Conservation (phyloP, 768 basidiomycete genomes). For the Hortiboletus flavorubellus region DNA sequence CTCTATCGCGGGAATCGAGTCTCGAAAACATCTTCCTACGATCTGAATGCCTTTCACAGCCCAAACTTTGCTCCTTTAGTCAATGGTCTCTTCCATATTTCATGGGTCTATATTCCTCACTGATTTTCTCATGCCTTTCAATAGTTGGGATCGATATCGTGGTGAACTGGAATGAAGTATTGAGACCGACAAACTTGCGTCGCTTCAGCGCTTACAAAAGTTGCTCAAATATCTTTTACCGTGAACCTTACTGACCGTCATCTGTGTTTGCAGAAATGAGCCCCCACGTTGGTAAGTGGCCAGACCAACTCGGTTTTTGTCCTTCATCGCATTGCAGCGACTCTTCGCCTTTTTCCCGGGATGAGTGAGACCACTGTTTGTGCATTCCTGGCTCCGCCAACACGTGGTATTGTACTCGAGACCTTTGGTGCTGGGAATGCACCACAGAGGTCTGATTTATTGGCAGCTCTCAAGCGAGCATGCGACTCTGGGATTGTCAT, state of each 20-base stretch:
- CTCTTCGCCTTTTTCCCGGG: conserved; percentile 83
- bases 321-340: conserved; percentile 46
- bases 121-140: conserved; percentile 4
- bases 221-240: conserved; percentile 17
- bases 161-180: conserved; percentile 86
- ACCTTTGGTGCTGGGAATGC: conserved; percentile 94
- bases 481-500: conserved; percentile 81
- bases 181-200: conserved; percentile 75
- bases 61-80: conserved; percentile 83
- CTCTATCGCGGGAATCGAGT: conserved; percentile 85
- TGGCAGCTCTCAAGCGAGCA: conserved; percentile 74
- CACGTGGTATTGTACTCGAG: conserved; percentile 81
- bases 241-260: conserved; percentile 10
- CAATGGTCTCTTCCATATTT: conserved; percentile 47
- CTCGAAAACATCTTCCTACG: conserved; percentile 77
- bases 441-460: conserved; percentile 74
- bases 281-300: conserved; percentile 68
- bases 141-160: conserved; percentile 86
- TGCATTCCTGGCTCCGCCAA: conserved; percentile 72
- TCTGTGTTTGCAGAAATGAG: conserved; percentile 57
- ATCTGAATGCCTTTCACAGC: conserved; percentile 79
- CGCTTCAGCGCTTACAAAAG: conserved; percentile 83
- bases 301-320: not conserved
- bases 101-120: not conserved
- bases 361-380: conserved; percentile 72